Evolutionary conservation across 2,329 filamentous ascomycete genomes (phyloP).

Genomic region (Sclerotiophoma versabilis): DNA sequence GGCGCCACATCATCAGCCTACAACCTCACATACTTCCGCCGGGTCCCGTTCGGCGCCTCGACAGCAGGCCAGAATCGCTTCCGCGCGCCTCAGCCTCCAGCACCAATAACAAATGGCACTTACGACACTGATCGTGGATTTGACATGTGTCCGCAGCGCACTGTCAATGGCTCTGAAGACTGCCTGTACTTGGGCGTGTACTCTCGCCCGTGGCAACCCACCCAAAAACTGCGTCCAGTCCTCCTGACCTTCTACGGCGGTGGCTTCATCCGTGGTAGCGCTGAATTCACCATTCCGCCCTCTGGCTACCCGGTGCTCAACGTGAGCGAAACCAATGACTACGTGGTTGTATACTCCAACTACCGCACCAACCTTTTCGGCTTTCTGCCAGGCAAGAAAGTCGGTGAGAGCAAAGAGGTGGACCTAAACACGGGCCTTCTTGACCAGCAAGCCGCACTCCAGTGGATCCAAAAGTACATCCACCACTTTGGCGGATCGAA

Average conservation of each 20-base stretch:
- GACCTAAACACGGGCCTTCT: constrained; percentile 62
- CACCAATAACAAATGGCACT: constrained; percentile 55
- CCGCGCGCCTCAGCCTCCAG: constrained; percentile 65
- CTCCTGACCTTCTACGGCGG: constrained; percentile 69
- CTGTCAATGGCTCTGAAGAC: constrained; percentile 64
- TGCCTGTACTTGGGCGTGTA: constrained; percentile 69
- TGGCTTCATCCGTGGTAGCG: constrained; percentile 66
- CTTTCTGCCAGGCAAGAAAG: constrained; percentile 59
- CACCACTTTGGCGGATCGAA: constrained; percentile 62
- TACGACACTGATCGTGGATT: constrained; percentile 65
- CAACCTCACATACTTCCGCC: constrained; percentile 66
- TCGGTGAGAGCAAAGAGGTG: constrained; percentile 53
- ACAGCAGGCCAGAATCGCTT: constrained; percentile 66
- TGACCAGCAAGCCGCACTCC: constrained; percentile 60
- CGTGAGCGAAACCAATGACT: constrained; percentile 59
- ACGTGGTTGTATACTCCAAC: constrained; percentile 61
- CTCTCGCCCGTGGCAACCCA: constrained; percentile 61
- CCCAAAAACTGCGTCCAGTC: constrained; percentile 59
- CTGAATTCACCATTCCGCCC: constrained; percentile 63
- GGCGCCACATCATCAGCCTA: constrained; percentile 61
- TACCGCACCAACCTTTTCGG: constrained; percentile 66
- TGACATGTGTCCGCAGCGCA: constrained; percentile 66
- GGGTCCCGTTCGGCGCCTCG: constrained; percentile 67
- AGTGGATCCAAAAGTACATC: constrained; percentile 64
- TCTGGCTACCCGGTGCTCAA: constrained; percentile 66